Evolutionary conservation across 164 flowering plant species (phyloP), one percentile per base, ranked within the genome.

Genomic region (Umbilicus rupestris): DNA sequence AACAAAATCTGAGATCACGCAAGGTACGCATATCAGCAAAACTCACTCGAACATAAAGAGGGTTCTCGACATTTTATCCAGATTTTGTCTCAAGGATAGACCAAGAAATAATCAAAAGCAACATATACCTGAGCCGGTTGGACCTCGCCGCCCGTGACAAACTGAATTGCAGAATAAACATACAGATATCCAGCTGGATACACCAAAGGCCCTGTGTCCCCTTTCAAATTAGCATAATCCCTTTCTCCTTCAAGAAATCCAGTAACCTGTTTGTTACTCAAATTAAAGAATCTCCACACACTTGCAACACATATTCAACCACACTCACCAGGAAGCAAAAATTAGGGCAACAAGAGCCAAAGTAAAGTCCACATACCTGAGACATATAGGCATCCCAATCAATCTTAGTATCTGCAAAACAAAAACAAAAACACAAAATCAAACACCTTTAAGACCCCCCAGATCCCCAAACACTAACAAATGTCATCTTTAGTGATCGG

Each of bases 321-420:
- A 10, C n/a, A n/a, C n/a, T n/a, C n/a, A n/a, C n/a, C 11, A 5
- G 66, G 66, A 39, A 63, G 62, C 62, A 49, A 69, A 64, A 29
- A 29, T 42, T 6, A 22, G 2, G n/a, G 17, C 14, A 5, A 1
- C 5, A 26, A 50, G 55, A 49, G 14, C 31, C 33, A 42, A 35
- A 35, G 37, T 35, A 33, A 16, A 58, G 2, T 16, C 31, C 39
- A 29, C 72, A 26, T 28, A 90, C 97, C 87, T 93, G 98, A 39
- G 98, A 84, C 96, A 93, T 90, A 73, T 93, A 93, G 64, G 98
- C 98, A 69, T 93, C 98, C 98, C 98, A 93, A 67, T 93, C 98
- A 49, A 93, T 90, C 84, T 93, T 93, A 17, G 98, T 93, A 77
- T 93, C 98, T 93, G 83, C 57, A 37, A 65, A 77, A 37, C 44